Conservation (phyloP, 768 basidiomycete species). For the Kwoniella shandongensis region DNA sequence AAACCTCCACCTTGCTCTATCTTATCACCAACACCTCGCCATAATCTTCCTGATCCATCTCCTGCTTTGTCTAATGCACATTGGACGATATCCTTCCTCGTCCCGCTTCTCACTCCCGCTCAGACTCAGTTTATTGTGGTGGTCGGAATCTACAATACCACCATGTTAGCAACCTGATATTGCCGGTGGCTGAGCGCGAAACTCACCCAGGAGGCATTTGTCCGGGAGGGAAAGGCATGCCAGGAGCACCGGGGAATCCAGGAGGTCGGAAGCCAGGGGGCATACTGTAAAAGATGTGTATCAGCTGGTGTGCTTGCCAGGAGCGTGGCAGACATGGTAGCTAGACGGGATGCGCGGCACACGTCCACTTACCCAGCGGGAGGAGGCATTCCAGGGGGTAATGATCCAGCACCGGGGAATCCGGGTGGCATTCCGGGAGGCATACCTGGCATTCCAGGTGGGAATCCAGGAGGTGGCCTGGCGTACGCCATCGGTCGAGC, state of each 20-base stretch:
- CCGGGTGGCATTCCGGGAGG: slow-evolving; percentile 59
- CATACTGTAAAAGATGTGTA: slow-evolving; percentile 25
- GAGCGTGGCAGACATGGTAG: no score
- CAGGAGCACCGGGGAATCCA: slow-evolving; percentile 48
- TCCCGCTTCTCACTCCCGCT: no score
- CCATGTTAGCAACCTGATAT: slow-evolving; percentile 4
- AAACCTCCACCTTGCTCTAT: background rate
- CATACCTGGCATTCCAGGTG: slow-evolving; percentile 69
- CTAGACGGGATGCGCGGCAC: no score
- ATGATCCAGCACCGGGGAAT: slow-evolving; percentile 44
- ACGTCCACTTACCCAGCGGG: slow-evolving; percentile 44
- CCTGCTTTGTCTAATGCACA: no score
- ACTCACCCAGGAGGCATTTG: slow-evolving; percentile 54
- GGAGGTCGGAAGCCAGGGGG: slow-evolving; percentile 53
- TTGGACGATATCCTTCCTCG: no score
- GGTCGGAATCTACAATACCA: slow-evolving; percentile 40
- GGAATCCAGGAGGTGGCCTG: slow-evolving; percentile 55
- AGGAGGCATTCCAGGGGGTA: slow-evolving; percentile 53
- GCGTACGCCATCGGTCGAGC: slow-evolving; percentile 55
- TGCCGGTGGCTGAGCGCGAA: background rate
- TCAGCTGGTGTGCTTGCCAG: no score
- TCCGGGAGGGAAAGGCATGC: slow-evolving; percentile 49
- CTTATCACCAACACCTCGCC: background rate
- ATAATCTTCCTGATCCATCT: no score
- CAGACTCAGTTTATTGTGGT: slow-evolving; percentile 33